Evolutionary conservation across 768 basidiomycete species (phyloP).

Genomic region (Auricularia heimuer): DNA sequence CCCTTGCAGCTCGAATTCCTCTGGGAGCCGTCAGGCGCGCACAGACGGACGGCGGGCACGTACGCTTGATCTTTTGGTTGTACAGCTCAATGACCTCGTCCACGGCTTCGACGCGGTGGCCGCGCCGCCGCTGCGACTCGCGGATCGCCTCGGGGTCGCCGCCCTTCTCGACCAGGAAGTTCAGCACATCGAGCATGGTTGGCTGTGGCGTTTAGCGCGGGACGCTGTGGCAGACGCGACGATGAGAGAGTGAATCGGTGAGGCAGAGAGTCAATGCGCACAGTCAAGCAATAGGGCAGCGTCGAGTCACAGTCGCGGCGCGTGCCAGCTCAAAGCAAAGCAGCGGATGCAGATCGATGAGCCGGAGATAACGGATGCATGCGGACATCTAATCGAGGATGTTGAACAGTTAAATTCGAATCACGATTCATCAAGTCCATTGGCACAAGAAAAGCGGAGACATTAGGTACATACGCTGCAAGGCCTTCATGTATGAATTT

Average conservation of each 20-base stretch:
- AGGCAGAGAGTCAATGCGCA: too few species aligned
- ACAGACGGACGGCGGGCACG: constrained; percentile 23
- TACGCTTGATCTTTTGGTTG: constrained; percentile 88
- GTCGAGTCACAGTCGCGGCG: neutral
- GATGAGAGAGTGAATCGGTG: too few species aligned
- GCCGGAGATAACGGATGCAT: too few species aligned
- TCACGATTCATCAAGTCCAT: too few species aligned
- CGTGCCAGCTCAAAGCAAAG: neutral
- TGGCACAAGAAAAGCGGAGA: too few species aligned
- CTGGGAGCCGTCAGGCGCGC: constrained; percentile 30
- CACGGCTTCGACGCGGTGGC: constrained; percentile 81
- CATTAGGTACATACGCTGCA: too few species aligned
- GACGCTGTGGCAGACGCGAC: neutral
- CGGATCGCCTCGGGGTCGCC: constrained; percentile 85
- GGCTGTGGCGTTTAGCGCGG: constrained; percentile 1
- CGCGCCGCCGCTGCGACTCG: constrained; percentile 87
- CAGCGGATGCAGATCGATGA: too few species aligned
- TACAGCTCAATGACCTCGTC: constrained; percentile 93
- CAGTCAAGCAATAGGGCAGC: too few species aligned
- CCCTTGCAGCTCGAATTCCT: constrained; percentile 76
- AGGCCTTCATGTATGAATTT: too few species aligned
- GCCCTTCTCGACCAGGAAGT: constrained; percentile 79
- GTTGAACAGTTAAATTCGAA: too few species aligned
- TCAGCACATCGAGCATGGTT: constrained; percentile 77
- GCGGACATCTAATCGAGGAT: too few species aligned